Evolutionary conservation across 306 rosid genomes (phyloP).

Genomic region (Dryas octopetala): DNA sequence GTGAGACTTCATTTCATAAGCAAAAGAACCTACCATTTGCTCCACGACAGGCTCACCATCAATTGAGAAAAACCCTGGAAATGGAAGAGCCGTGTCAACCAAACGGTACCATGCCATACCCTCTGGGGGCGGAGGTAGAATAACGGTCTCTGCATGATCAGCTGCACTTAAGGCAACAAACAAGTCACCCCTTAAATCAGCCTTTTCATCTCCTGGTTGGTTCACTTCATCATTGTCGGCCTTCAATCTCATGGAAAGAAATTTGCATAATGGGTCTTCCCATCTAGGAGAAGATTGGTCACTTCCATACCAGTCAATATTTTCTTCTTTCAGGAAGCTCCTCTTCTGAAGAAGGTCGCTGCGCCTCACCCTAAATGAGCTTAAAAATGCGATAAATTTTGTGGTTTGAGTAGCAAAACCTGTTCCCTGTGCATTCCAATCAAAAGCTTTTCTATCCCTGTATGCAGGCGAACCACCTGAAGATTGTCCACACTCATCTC

Average conservation of each 20-base stretch:
- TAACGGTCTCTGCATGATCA: slow-evolving; percentile 50
- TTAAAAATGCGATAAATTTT: slow-evolving; percentile 64
- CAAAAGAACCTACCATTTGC: slow-evolving; percentile 31
- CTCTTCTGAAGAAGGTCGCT: slow-evolving; percentile 62
- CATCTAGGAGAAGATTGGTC: slow-evolving; percentile 64
- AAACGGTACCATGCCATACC: slow-evolving; percentile 64
- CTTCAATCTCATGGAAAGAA: slow-evolving; percentile 73
- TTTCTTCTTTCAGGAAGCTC: slow-evolving; percentile 68
- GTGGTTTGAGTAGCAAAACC: slow-evolving; percentile 66
- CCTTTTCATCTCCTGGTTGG: slow-evolving; percentile 26
- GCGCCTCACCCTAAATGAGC: slow-evolving; percentile 57
- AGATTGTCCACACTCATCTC: slow-evolving; percentile 90
- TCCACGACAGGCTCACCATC: slow-evolving; percentile 46
- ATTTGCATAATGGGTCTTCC: slow-evolving; percentile 74
- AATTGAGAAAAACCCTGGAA: slow-evolving; percentile 69
- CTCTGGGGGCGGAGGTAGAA: slow-evolving; percentile 54
- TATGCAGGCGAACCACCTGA: slow-evolving; percentile 62
- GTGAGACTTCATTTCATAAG: slow-evolving; percentile 58
- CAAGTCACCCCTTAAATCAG: slow-evolving; percentile 48
- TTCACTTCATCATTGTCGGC: slow-evolving; percentile 36
- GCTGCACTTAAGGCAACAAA: slow-evolving; percentile 71
- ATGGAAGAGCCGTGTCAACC: slow-evolving; percentile 83
- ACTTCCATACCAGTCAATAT: slow-evolving; percentile 68
- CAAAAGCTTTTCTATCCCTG: slow-evolving; percentile 48
- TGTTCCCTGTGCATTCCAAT: slow-evolving; percentile 63